Percentiles rank a stretch among this genome's conserved stretches.
These are phyloP conservation scores for Candida railenensis DNA, from an alignment of 805 yeast genomes.

Conservation along the genomic window DNA sequence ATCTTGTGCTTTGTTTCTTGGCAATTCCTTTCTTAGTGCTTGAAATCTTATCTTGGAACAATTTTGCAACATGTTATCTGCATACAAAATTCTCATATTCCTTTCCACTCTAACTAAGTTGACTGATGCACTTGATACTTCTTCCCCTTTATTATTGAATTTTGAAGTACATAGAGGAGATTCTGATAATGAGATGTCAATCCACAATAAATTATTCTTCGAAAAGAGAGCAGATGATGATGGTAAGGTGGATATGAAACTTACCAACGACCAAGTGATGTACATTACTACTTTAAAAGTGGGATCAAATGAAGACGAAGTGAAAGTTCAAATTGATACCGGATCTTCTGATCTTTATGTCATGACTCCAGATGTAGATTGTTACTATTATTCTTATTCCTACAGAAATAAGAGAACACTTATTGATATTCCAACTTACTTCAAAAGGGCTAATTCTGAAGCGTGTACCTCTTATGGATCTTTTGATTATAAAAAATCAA, in stretches of 20 bases:
- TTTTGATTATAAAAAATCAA: constrained; percentile 29
- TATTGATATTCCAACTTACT: not conserved
- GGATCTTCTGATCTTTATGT: constrained; percentile 46
- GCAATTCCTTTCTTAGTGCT: no score
- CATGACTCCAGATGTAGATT: constrained; percentile 28
- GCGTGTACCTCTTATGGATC: constrained; percentile 39
- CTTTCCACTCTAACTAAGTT: no score
- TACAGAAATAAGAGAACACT: not conserved
- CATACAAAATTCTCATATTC: no score
- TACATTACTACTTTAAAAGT: constrained; percentile 24
- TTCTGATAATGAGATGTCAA: not conserved
- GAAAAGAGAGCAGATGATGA: not conserved
- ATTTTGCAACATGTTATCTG: no score
- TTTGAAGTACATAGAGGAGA: not conserved
- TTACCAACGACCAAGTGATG: constrained; percentile 26
- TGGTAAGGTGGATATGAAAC: constrained; percentile 16
- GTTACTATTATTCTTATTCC: constrained; percentile 12
- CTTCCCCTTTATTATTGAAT: not conserved
- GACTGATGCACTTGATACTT: no score
- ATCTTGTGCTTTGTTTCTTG: no score
- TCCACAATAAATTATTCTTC: not conserved
- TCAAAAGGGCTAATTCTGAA: not conserved
- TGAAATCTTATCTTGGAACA: no score
- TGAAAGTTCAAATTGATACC: constrained; percentile 36
- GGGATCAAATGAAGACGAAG: constrained; percentile 29